These are phyloP conservation scores for Rhinocladiella similis DNA, from an alignment of 2,329 filamentous ascomycete species.

Conservation along the genomic window DNA sequence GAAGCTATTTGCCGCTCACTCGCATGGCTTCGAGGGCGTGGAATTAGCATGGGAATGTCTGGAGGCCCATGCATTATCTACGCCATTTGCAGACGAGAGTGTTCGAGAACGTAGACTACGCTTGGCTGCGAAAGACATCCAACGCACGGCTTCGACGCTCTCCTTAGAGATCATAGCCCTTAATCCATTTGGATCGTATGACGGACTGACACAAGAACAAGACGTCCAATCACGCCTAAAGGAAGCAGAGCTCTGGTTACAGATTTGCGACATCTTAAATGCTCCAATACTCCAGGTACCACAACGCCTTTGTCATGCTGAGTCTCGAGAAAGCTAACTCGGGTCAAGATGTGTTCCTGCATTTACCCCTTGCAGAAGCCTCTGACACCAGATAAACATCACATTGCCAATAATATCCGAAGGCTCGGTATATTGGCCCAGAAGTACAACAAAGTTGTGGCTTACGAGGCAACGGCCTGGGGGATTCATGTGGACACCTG, in stretches of 20 bases:
- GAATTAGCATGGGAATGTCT: conserved; percentile 79
- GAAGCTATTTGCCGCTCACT: conserved; percentile 68
- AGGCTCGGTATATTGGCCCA: conserved; percentile 17
- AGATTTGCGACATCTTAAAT: conserved; percentile 25
- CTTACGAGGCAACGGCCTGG: conserved; percentile 14
- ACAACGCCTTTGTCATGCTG: too few relatives aligned
- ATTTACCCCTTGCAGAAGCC: conserved; percentile 31
- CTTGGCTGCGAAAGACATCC: conserved; percentile 29
- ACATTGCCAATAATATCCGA: conserved; percentile 14
- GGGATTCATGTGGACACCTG: conserved; percentile 17
- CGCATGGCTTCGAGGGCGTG: conserved; percentile 66
- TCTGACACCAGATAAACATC: conserved; percentile 34
- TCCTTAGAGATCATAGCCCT: conserved; percentile 36
- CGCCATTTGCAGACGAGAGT: neutral
- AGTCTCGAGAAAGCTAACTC: too few relatives aligned
- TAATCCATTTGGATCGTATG: conserved; percentile 39
- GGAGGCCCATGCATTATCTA: conserved; percentile 46
- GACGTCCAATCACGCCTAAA: conserved; percentile 33
- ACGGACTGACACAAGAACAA: conserved; percentile 30
- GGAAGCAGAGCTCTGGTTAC: conserved; percentile 35
- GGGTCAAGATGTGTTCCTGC: conserved; percentile 27
- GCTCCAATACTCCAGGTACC: conserved; percentile 36
- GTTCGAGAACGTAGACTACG: conserved; percentile 31
- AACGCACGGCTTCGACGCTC: conserved; percentile 13
- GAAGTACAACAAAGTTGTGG: conserved; percentile 30